Base-by-base conservation (phyloP, 2,329 filamentous ascomycete genomes). In the Pyrenophora seminiperda region DNA sequence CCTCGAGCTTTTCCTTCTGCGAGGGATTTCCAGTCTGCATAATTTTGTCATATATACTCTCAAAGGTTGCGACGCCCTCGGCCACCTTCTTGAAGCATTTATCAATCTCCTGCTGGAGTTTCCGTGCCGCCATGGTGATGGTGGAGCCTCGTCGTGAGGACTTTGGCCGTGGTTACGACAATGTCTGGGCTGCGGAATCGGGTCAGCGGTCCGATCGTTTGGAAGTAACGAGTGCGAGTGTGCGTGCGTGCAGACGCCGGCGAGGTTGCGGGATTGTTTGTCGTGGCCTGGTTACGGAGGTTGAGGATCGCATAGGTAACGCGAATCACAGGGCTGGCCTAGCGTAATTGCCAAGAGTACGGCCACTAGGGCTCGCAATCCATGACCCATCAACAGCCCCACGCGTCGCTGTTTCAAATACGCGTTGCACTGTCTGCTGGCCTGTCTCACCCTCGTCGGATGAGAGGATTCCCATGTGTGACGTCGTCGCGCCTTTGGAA, bases 51-150 rank as follows among this genome's bases (percentile, higher is more conserved):
- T 97, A 96, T 68, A 97, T 97, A 70, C 82, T 83, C 72, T 97
- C 91, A 75, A 99, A 99, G 59, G 92, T 89, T 56, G 86, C 81
- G 47, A 97, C 91, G 45, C 94, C 94, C 79, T 97, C 93, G 39
- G 85, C 83, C 70, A 97, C 92, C 82, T 96, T 96, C 79, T 99
- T 99, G 85, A 97, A 97, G 84, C 91, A 96, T 80, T 97, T 96
- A 73, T 99, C 94, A 68, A 97, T 93, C 79, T 99, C 94, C 79
- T 97, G 92, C 75, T 94, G 90, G 67, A 96, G 84, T 82, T 99
- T 99, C 75, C 94, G 86, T 74, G 90, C 90, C 67, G 94, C 91
- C 94, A 99, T 99, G 67, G 75, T 82, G 77, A 53, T 49, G 60
- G 62, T 54, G 56, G 58, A 65, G 68, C 71, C 71, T 72, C 63